Evolutionary conservation across 1,139 yeast species (phyloP).

Genomic region (Suhomyces wounanorum): DNA sequence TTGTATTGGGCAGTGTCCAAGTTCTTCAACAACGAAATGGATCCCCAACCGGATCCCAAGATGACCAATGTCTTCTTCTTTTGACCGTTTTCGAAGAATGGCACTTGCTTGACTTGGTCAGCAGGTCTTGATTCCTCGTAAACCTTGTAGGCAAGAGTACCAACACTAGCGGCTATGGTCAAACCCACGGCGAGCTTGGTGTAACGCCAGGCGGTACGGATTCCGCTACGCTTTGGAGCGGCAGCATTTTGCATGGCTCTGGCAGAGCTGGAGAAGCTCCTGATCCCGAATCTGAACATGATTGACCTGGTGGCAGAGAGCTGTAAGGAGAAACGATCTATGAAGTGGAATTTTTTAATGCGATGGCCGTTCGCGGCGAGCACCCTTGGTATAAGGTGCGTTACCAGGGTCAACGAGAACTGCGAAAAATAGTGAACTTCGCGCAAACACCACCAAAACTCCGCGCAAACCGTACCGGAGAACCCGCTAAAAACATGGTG

Average conservation of each 20-base stretch:
- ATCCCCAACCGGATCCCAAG: slow-evolving; percentile 95
- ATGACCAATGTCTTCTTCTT: slow-evolving; percentile 86
- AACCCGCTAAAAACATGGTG: slow-evolving; percentile 1
- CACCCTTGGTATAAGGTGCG: not conserved
- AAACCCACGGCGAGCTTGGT: slow-evolving; percentile 32
- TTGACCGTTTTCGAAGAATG: slow-evolving; percentile 65
- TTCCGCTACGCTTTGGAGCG: slow-evolving; percentile 18
- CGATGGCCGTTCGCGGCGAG: slow-evolving; percentile 2
- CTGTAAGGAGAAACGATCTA: not conserved
- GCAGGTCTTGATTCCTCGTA: slow-evolving; percentile 65
- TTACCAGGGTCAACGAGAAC: not conserved
- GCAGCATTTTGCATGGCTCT: slow-evolving; percentile 21
- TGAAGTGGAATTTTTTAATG: not conserved
- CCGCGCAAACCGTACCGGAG: slow-evolving; percentile 4
- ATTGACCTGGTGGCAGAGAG: slow-evolving; percentile 1
- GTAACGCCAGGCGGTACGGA: slow-evolving; percentile 32
- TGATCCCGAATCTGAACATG: slow-evolving; percentile 11
- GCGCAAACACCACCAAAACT: not conserved
- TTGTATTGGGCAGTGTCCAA: slow-evolving; percentile 85
- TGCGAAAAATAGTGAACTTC: not conserved
- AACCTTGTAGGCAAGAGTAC: slow-evolving; percentile 55
- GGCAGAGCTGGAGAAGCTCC: slow-evolving; percentile 15
- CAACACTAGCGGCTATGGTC: slow-evolving; percentile 40
- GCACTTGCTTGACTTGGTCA: slow-evolving; percentile 49
- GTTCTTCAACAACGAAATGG: slow-evolving; percentile 77